These are phyloP conservation scores for Boechera retrofracta DNA, from an alignment of 345 rosid species.

Conservation along the genomic window DNA sequence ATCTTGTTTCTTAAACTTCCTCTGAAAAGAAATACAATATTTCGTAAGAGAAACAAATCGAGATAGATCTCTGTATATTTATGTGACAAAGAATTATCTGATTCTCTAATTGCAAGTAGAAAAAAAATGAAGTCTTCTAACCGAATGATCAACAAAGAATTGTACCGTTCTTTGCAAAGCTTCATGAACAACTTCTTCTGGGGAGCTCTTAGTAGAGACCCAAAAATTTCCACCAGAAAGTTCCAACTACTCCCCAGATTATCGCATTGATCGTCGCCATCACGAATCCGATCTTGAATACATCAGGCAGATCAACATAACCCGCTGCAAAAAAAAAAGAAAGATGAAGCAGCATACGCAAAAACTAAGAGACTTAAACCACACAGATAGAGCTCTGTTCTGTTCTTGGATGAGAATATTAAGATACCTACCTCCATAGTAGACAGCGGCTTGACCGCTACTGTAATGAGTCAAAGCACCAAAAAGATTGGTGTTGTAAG, in stretches of 20 bases:
- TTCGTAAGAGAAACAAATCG: conserved; percentile 3
- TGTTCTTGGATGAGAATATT: not conserved
- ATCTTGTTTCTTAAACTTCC: conserved; percentile 5
- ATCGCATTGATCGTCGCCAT: conserved; percentile 76
- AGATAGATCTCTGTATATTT: conserved; percentile 18
- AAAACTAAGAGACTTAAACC: not conserved
- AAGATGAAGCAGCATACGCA: not conserved
- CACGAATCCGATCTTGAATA: conserved; percentile 82
- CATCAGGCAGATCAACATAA: conserved; percentile 81
- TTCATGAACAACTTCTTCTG: conserved; percentile 12
- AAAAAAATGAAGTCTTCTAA: not conserved
- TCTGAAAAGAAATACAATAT: not conserved
- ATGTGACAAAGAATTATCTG: conserved; percentile 35
- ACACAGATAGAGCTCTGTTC: not conserved
- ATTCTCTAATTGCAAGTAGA: conserved; percentile 28
- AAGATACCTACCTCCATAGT: conserved; percentile 84
- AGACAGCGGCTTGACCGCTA: conserved; percentile 98
- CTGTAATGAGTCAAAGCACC: conserved; percentile 98
- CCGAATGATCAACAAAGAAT: conserved; percentile 38
- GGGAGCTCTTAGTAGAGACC: conserved; percentile 71
- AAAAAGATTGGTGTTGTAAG: conserved; percentile 89
- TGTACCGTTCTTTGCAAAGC: conserved; percentile 22
- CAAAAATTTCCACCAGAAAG: conserved; percentile 98
- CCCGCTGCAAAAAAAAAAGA: conserved; percentile 63
- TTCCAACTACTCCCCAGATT: conserved; percentile 86